Evolutionary conservation across 2,329 filamentous ascomycete genomes (phyloP).

Genomic region (Penicillium sp.): DNA sequence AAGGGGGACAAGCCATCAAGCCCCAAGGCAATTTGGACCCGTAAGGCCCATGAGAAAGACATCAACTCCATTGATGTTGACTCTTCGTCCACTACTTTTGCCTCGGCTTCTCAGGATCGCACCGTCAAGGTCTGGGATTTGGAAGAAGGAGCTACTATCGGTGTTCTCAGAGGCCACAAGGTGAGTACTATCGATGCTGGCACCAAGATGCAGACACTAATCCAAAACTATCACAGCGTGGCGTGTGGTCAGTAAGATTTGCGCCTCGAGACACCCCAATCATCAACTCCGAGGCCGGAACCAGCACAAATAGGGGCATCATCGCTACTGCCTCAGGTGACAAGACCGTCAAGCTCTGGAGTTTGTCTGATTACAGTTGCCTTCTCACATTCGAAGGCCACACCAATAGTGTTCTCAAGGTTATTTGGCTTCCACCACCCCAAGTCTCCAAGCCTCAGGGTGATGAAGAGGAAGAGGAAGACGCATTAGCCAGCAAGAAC

Average conservation of each 20-base stretch:
- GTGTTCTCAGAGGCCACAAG: slow-evolving; percentile 87
- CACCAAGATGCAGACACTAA: too few species aligned
- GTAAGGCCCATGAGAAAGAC: slow-evolving; percentile 97
- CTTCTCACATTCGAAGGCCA: slow-evolving; percentile 93
- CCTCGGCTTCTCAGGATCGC: slow-evolving; percentile 92
- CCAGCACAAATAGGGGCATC: slow-evolving; percentile 71
- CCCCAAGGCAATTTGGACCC: slow-evolving; percentile 68
- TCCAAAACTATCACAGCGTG: too few species aligned
- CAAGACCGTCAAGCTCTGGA: slow-evolving; percentile 96
- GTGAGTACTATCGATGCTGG: too few species aligned
- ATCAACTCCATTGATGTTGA: slow-evolving; percentile 93
- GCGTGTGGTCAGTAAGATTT: slow-evolving; percentile 94
- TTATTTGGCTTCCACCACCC: slow-evolving; percentile 72
- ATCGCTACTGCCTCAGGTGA: slow-evolving; percentile 90
- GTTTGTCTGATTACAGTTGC: slow-evolving; percentile 84
- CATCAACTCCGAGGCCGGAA: slow-evolving; percentile 66
- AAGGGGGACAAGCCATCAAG: slow-evolving; percentile 33
- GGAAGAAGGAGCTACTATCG: slow-evolving; percentile 83
- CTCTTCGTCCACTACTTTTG: slow-evolving; percentile 72
- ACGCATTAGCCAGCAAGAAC: slow-evolving; percentile 28
- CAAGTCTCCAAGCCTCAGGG: slow-evolving; percentile 36
- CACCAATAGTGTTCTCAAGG: slow-evolving; percentile 91
- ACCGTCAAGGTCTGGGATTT: slow-evolving; percentile 96
- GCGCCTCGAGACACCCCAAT: slow-evolving; percentile 76
- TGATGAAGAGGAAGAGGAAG: slow-evolving; percentile 33